Percentiles rank a stretch among this genome's conserved stretches.
Conservation (phyloP, 1,284 basidiomycete genomes). For the Mycosarcoma maydis region DNA sequence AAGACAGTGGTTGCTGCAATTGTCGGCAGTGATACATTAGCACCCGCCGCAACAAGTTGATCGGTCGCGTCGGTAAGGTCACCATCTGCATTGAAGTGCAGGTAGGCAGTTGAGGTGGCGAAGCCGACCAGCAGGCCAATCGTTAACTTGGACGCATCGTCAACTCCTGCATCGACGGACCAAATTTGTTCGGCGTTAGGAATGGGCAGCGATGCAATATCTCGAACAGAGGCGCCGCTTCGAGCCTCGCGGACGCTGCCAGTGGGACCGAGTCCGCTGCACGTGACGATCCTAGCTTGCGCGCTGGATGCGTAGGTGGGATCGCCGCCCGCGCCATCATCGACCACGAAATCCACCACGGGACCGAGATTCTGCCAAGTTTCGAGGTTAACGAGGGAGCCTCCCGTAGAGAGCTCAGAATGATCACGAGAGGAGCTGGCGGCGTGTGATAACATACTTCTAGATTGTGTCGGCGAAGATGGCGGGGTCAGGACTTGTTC, state of each 20-base stretch:
- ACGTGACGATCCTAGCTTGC: conserved; percentile 83
- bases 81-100: conserved; percentile 25
- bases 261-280: conserved; percentile 83
- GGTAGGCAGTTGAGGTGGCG: conserved; percentile 29
- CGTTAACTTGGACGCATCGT: conserved; percentile 9
- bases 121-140: conserved; percentile 24
- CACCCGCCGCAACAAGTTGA: conserved; percentile 8
- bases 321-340: conserved; percentile 74
- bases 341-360: conserved; percentile 83
- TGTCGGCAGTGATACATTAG: conserved; percentile 8
- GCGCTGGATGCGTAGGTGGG: conserved; percentile 24
- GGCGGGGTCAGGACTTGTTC: conserved; percentile 40
- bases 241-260: conserved; percentile 84
- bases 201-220: conserved; percentile 67
- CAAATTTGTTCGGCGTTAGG: conserved; percentile 30
- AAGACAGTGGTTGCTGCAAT: conserved; percentile 15
- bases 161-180: conserved; percentile 19
- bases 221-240: conserved; percentile 84
- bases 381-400: conserved; percentile 21
- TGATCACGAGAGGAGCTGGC: not conserved
- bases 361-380: conserved; percentile 75
- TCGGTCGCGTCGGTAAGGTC: conserved; percentile 34
- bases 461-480: conserved; percentile 34
- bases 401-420: conserved; percentile 12
- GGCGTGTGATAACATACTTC: conserved; percentile 18